Conservation (phyloP, 495 filamentous ascomycete species). For the Annulohypoxylon nitens region DNA sequence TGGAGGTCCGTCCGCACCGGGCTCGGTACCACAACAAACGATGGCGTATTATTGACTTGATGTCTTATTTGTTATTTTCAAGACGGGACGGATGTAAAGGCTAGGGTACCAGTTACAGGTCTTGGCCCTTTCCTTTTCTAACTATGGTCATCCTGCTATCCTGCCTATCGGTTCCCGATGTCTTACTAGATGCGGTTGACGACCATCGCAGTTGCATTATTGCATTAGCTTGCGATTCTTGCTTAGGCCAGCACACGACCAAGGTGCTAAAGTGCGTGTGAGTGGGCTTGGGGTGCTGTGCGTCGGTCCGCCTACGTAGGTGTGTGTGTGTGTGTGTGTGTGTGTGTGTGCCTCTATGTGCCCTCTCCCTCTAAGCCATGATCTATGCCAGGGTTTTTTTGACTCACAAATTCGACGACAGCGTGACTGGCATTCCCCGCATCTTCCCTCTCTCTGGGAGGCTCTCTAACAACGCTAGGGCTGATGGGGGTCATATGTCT, state of each 20-base stretch:
- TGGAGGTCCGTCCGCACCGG: conserved; percentile 37
- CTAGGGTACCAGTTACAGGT: conserved; percentile 33
- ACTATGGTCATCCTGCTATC: conserved; percentile 31
- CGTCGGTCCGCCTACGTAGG: neutral
- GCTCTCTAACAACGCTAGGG: conserved; percentile 27
- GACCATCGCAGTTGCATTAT: conserved; percentile 26
- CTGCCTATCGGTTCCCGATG: conserved; percentile 29
- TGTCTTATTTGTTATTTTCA: conserved; percentile 11
- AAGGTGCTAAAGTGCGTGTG: conserved; percentile 12
- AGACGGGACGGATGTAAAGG: conserved; percentile 37
- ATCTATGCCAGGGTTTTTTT: conserved; percentile 32
- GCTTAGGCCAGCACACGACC: conserved; percentile 9
- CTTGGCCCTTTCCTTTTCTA: conserved; percentile 27
- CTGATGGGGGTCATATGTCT: conserved; percentile 28
- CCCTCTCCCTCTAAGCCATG: neutral
- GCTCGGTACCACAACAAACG: conserved; percentile 36
- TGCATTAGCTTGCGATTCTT: conserved; percentile 28
- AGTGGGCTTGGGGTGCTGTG: neutral
- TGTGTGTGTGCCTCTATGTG: neutral
- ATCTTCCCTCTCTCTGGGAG: conserved; percentile 13
- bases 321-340: neutral
- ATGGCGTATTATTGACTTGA: neutral
- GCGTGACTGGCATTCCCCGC: conserved; percentile 25
- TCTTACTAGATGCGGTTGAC: conserved; percentile 32
- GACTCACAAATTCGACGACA: conserved; percentile 27